A percentile compares a stretch with the other conserved stretches of the same genome.
Conservation (phyloP, 345 rosid species). For the Lenwebbia sp. region DNA sequence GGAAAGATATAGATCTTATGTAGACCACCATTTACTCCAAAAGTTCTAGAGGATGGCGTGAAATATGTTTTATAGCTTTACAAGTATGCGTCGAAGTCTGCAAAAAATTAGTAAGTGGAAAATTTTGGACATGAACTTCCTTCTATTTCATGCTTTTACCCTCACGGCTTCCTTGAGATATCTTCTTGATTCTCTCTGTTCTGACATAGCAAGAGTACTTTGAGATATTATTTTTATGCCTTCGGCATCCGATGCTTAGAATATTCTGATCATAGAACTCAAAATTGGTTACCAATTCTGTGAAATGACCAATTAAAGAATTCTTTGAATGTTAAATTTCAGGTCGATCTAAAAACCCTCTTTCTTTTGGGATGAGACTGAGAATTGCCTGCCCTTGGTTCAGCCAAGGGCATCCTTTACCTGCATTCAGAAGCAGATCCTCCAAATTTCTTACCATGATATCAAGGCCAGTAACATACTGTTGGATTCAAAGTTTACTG, state of each 20-base stretch:
- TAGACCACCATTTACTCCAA: not conserved
- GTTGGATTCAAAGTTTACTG: constrained; percentile 53
- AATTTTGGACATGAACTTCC: not conserved
- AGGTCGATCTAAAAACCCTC: constrained; percentile 45
- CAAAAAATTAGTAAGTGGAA: not conserved
- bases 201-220: not conserved
- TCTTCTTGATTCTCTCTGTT: not conserved
- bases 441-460: constrained; percentile 82
- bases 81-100: not conserved
- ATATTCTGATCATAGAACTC: not conserved
- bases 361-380: constrained; percentile 57
- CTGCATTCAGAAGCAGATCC: constrained; percentile 93
- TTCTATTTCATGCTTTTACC: constrained; percentile 36
- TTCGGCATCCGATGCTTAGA: not conserved
- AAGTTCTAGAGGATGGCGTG: not conserved
- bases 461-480: constrained; percentile 89
- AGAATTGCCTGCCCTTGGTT: constrained; percentile 64
- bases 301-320: not conserved
- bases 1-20: not conserved
- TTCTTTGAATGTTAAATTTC: constrained; percentile 1
- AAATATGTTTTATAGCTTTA: not conserved
- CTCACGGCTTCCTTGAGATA: constrained; percentile 34
- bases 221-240: not conserved
- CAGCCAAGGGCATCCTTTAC: constrained; percentile 81
- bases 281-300: not conserved